Evolutionary conservation across 2,329 filamentous ascomycete species (phyloP).

Genomic region (Fusarium incarnatum): DNA sequence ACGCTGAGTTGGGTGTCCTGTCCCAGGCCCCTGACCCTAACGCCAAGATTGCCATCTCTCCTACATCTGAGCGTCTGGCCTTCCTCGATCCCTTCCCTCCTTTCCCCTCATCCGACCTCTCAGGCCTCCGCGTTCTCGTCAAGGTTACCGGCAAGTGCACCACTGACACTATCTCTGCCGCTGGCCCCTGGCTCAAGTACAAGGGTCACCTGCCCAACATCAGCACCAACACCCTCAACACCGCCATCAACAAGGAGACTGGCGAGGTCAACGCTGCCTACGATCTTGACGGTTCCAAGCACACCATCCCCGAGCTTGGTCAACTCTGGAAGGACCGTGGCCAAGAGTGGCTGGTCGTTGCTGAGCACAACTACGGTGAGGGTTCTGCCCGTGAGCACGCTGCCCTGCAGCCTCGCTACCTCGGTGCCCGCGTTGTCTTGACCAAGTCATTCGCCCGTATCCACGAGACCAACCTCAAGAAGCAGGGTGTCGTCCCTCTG

Average conservation of each 20-base stretch:
- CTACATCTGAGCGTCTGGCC: conserved; percentile 89
- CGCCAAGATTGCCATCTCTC: conserved; percentile 81
- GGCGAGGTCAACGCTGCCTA: conserved; percentile 93
- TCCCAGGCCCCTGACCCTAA: conserved; percentile 77
- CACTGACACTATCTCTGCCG: conserved; percentile 96
- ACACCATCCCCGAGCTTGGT: conserved; percentile 88
- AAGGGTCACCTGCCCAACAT: conserved; percentile 99
- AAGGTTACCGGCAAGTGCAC: conserved; percentile 98
- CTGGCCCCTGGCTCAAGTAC: conserved; percentile 97
- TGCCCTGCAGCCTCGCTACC: conserved; percentile 89
- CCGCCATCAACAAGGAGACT: conserved; percentile 90
- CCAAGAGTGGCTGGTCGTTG: conserved; percentile 90
- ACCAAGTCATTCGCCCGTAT: conserved; percentile 91
- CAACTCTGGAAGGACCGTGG: conserved; percentile 81
- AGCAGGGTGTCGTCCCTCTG: conserved; percentile 95
- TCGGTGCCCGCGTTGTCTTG: conserved; percentile 85
- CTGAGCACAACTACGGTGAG: conserved; percentile 97
- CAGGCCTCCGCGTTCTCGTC: conserved; percentile 85
- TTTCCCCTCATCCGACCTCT: conserved; percentile 82
- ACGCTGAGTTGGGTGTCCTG: conserved; percentile 77
- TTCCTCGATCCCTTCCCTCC: conserved; percentile 89
- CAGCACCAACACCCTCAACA: conserved; percentile 95
- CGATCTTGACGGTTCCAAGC: conserved; percentile 79
- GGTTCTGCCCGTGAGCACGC: conserved; percentile 91
- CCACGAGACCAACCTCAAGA: conserved; percentile 96